Evolutionary conservation across 768 basidiomycete species (phyloP).

Genomic region (Coprinopsis sp.): DNA sequence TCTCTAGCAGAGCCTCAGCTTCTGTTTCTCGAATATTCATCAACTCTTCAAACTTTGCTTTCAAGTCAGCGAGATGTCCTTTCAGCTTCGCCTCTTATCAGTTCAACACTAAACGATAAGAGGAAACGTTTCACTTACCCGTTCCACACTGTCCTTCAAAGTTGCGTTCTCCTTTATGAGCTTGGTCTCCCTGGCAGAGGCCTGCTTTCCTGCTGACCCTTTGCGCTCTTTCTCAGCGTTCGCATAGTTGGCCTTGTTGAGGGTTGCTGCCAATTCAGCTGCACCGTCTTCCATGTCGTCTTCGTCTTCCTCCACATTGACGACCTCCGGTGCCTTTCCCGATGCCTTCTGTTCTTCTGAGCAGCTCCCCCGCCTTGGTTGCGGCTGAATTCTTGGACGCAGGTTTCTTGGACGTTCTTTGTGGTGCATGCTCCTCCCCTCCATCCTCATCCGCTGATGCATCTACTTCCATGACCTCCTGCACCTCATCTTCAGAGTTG

Average conservation of each 20-base stretch:
- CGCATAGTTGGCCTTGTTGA: constrained; percentile 11
- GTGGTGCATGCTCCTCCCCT: constrained; percentile 11
- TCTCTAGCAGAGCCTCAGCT: constrained; percentile 51
- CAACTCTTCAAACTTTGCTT: constrained; percentile 55
- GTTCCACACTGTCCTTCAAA: constrained; percentile 13
- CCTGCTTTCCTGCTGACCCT: constrained; percentile 8
- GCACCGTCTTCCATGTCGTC: constrained; percentile 17
- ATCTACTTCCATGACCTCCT: constrained; percentile 11
- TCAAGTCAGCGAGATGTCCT: constrained; percentile 42
- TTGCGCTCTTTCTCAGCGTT: constrained; percentile 12
- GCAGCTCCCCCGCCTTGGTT: background rate
- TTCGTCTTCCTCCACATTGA: constrained; percentile 8
- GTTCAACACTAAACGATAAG: background rate
- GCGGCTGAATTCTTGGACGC: constrained; percentile 7
- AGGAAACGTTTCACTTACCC: constrained; percentile 7
- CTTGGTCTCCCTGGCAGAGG: constrained; percentile 7
- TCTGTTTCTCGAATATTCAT: constrained; percentile 59
- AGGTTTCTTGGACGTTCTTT: constrained; percentile 18
- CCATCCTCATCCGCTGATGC: constrained; percentile 16
- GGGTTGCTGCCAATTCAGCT: constrained; percentile 19
- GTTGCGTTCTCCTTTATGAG: constrained; percentile 8
- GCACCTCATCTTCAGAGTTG: constrained; percentile 12
- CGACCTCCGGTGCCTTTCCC: constrained; percentile 14
- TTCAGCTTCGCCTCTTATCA: constrained; percentile 28
- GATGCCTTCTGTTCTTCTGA: constrained; percentile 15